Conservation (phyloP, 768 basidiomycete genomes). For the Sarcodon sp. region DNA sequence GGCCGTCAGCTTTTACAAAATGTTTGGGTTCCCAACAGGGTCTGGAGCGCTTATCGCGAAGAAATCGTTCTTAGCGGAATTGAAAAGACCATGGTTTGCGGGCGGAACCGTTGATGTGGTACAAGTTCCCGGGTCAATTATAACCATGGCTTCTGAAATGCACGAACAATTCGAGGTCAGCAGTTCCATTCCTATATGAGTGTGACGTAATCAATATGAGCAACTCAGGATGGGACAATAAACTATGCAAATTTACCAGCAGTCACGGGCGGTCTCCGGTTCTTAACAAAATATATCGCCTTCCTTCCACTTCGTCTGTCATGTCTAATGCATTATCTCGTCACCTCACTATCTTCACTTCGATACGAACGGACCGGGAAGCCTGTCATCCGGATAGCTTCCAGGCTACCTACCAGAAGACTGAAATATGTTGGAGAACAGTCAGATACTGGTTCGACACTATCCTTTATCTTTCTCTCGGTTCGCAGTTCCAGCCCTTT, state of each 20-base stretch:
- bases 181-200: neutral
- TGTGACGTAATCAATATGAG: neutral
- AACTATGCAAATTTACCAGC: constrained; percentile 70
- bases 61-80: constrained; percentile 44
- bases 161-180: constrained; percentile 74
- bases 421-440: constrained; percentile 52
- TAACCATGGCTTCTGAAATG: constrained; percentile 42
- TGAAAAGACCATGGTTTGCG: constrained; percentile 74
- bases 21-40: constrained; percentile 83
- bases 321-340: constrained; percentile 50
- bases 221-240: constrained; percentile 67
- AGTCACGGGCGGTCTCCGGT: constrained; percentile 66
- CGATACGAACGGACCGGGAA: constrained; percentile 46
- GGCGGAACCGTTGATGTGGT: constrained; percentile 77
- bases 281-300: constrained; percentile 67
- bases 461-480: constrained; percentile 49
- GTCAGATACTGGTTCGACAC: constrained; percentile 49
- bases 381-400: constrained; percentile 60
- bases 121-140: constrained; percentile 63
- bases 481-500: constrained; percentile 25
- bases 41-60: constrained; percentile 70
- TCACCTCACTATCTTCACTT: constrained; percentile 37
- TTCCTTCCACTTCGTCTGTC: constrained; percentile 72
- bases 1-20: constrained; percentile 81
- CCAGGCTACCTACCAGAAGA: constrained; percentile 40